Conservation (phyloP, 768 basidiomycete genomes). For the Calocera cornea region DNA sequence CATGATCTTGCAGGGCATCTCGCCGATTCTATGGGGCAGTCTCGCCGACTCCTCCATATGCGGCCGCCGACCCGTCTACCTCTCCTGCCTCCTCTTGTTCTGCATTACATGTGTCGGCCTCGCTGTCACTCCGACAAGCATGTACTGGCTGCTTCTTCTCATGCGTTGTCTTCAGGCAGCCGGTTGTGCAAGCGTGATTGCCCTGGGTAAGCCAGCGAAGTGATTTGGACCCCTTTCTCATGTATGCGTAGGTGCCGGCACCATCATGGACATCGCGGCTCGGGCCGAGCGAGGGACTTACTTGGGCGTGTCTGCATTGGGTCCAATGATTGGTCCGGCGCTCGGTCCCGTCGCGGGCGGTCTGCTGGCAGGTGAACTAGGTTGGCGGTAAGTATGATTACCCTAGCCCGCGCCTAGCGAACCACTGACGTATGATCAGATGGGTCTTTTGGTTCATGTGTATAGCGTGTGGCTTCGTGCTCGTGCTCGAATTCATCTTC, state of each 20-base stretch:
- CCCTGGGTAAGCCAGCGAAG: conserved; percentile 38
- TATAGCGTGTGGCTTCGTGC: conserved; percentile 35
- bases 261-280: conserved; percentile 63
- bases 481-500: conserved; percentile 35
- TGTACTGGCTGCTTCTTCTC: conserved; percentile 69
- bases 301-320: conserved; percentile 50
- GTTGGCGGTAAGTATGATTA: conserved; percentile 42
- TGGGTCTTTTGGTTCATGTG: conserved; percentile 53
- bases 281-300: conserved; percentile 62
- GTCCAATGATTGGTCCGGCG: conserved; percentile 39
- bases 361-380: conserved; percentile 40
- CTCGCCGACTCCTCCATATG: conserved; percentile 42
- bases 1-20: conserved; percentile 54
- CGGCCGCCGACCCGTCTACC: conserved; percentile 18
- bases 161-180: conserved; percentile 66
- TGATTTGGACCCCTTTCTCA: conserved; percentile 17
- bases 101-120: conserved; percentile 51
- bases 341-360: conserved; percentile 41
- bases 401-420: neutral
- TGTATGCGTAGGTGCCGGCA: conserved; percentile 38
- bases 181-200: conserved; percentile 67
- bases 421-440: conserved; percentile 21
- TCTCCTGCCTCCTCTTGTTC: conserved; percentile 50
- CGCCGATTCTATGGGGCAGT: conserved; percentile 49
- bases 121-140: conserved; percentile 42